These are phyloP conservation scores for Fusarium sp. DNA, from an alignment of 2,329 filamentous ascomycete species.

Conservation along the genomic window DNA sequence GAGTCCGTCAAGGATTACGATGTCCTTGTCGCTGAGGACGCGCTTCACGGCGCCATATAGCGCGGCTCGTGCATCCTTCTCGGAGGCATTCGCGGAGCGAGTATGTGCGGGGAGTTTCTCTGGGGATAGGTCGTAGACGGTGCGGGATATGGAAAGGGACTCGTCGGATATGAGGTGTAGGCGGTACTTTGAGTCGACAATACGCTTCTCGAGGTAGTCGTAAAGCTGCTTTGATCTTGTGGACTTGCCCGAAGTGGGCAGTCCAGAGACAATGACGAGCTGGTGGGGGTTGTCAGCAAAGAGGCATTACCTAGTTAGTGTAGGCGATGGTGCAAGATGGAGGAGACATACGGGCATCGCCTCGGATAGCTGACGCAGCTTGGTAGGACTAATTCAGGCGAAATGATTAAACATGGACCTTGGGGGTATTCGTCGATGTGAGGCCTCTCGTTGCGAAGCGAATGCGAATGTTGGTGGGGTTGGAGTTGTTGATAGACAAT, in stretches of 20 bases:
- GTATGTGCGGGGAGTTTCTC: constrained; percentile 64
- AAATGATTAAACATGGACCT: neutral
- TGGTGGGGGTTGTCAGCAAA: constrained; percentile 45
- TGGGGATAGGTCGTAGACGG: constrained; percentile 75
- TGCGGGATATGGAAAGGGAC: constrained; percentile 73
- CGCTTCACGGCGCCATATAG: constrained; percentile 84
- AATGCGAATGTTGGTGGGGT: constrained; percentile 5
- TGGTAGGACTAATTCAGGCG: neutral
- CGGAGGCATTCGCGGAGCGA: constrained; percentile 77
- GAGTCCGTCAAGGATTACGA: constrained; percentile 82
- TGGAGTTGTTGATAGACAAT: constrained; percentile 16
- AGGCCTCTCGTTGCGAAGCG: neutral
- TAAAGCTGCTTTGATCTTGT: constrained; percentile 74
- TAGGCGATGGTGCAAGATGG: neutral
- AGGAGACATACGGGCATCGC: constrained; percentile 39
- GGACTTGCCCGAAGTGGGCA: constrained; percentile 76
- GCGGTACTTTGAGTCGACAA: constrained; percentile 65
- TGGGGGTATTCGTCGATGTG: neutral
- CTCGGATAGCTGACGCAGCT: neutral
- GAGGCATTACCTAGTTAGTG: constrained; percentile 1
- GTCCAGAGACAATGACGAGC: constrained; percentile 75
- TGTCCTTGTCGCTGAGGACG: constrained; percentile 75
- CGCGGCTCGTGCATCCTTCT: constrained; percentile 84
- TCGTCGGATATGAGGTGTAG: constrained; percentile 81
- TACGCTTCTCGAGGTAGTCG: constrained; percentile 69